Conservation (phyloP, 2,329 filamentous ascomycete genomes). For the Sclerotinia trifoliorum region DNA sequence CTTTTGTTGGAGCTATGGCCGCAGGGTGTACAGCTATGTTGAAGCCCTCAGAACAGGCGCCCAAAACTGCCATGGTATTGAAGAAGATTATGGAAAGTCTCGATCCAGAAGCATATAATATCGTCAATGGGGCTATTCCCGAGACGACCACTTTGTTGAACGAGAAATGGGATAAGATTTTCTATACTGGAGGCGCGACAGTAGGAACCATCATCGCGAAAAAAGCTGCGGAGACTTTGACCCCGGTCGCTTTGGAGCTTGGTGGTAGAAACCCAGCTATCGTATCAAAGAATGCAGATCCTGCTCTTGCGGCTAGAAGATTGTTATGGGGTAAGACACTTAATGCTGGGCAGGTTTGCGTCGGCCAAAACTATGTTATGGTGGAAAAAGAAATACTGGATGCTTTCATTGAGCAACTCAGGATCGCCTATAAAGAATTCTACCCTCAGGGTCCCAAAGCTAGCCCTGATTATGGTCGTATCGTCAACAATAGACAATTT, state of each 20-base stretch:
- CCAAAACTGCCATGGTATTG: slow-evolving; percentile 73
- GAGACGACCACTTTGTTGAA: slow-evolving; percentile 81
- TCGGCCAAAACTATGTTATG: slow-evolving; percentile 89
- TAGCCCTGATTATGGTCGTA: slow-evolving; percentile 75
- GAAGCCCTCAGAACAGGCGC: slow-evolving; percentile 85
- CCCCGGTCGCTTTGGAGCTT: slow-evolving; percentile 84
- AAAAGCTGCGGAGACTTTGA: slow-evolving; percentile 85
- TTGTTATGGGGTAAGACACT: slow-evolving; percentile 85
- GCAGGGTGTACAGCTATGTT: slow-evolving; percentile 87
- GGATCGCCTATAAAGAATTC: slow-evolving; percentile 69
- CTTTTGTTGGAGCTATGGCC: slow-evolving; percentile 84
- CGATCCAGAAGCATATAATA: slow-evolving; percentile 71
- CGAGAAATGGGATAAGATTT: slow-evolving; percentile 96
- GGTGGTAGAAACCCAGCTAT: slow-evolving; percentile 92
- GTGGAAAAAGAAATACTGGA: slow-evolving; percentile 73
- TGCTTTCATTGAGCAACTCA: slow-evolving; percentile 71
- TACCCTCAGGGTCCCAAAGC: slow-evolving; percentile 77
- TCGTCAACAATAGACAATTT: slow-evolving; percentile 80
- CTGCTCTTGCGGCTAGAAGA: slow-evolving; percentile 76
- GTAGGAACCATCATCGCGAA: slow-evolving; percentile 87
- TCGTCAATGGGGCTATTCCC: slow-evolving; percentile 76
- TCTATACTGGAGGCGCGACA: slow-evolving; percentile 79
- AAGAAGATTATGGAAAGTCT: slow-evolving; percentile 75
- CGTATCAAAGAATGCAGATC: slow-evolving; percentile 78
- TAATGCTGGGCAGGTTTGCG: slow-evolving; percentile 87